These are phyloP conservation scores for Acanthamoeba lenticulata DNA, from an alignment of 208 protist species.

Conservation along the genomic window DNA sequence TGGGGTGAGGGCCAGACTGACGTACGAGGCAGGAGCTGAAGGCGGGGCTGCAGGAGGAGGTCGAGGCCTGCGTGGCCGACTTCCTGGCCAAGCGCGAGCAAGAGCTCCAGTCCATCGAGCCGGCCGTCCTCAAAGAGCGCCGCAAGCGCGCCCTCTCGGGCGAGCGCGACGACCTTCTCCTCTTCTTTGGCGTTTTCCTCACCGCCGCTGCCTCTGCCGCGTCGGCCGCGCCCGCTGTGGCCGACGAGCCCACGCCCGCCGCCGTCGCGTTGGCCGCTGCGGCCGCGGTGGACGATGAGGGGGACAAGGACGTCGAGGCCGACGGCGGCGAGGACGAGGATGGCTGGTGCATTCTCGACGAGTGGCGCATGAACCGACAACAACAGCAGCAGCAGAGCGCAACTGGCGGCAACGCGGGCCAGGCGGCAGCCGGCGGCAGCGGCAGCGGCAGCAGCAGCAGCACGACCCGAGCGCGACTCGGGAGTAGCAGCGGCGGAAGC, in stretches of 20 bases:
- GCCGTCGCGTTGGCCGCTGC: no score
- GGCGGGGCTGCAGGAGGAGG: slow-evolving; percentile 45
- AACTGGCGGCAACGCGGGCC: not conserved
- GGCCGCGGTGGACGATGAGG: not conserved
- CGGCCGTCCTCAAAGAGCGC: not conserved
- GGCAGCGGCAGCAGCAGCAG: not conserved
- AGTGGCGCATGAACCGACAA: not conserved
- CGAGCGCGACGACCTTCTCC: slow-evolving; percentile 23
- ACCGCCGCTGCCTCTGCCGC: not conserved
- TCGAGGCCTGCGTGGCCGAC: slow-evolving; percentile 30
- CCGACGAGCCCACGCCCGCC: no score
- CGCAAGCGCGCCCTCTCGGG: not conserved
- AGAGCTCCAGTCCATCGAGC: slow-evolving; percentile 23
- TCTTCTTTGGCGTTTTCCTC: slow-evolving; percentile 48
- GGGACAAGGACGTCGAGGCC: not conserved
- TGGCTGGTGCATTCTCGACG: slow-evolving; percentile 40
- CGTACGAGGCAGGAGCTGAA: slow-evolving; percentile 46
- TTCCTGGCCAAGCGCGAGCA: slow-evolving; percentile 46
- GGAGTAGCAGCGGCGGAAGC: not conserved
- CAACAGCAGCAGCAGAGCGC: not conserved
- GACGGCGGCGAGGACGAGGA: not conserved
- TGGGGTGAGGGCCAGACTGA: no score
- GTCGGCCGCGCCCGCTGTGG: not conserved
- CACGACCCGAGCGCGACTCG: not conserved
- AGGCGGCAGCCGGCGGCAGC: not conserved